These are phyloP conservation scores for Cymodocea nodosa DNA, from an alignment of 116 monocot species.

Conservation along the genomic window DNA sequence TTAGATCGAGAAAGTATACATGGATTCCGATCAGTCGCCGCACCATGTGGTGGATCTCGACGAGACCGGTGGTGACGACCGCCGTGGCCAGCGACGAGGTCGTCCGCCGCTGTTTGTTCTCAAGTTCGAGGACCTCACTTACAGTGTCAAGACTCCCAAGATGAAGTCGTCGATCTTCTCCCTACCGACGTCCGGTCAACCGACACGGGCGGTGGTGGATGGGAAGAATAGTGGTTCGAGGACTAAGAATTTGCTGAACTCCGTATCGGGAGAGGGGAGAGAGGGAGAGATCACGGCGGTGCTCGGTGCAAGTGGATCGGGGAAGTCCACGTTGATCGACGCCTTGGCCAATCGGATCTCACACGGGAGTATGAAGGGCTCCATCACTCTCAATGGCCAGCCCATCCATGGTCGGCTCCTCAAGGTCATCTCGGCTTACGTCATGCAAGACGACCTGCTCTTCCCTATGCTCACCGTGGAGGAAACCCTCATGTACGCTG, in stretches of 20 bases:
- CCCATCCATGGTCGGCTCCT: conserved; percentile 17
- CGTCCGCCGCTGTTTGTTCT: conserved; percentile 15
- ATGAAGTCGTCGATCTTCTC: conserved; percentile 6
- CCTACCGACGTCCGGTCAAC: not conserved
- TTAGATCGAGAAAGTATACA: too few species aligned
- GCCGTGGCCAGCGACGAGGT: not conserved
- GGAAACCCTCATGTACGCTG: conserved; percentile 73
- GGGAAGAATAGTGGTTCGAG: not conserved
- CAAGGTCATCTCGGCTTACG: conserved; percentile 69
- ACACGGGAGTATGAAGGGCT: conserved; percentile 28
- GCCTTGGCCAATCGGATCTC: conserved; percentile 50
- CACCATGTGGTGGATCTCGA: not conserved
- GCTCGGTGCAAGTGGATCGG: conserved; percentile 58
- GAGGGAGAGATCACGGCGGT: conserved; percentile 70
- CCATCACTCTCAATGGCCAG: conserved; percentile 49
- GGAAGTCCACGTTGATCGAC: conserved; percentile 69
- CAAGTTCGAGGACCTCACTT: conserved; percentile 33
- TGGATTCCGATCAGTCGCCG: conserved; percentile 10
- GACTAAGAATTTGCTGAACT: conserved; percentile 34
- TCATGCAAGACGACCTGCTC: conserved; percentile 76
- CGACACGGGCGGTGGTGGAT: not conserved
- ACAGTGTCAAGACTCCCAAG: conserved; percentile 26
- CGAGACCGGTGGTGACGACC: not conserved
- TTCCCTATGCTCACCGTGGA: conserved; percentile 86
- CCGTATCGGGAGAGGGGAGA: conserved; percentile 40